These are phyloP conservation scores for Pseudogymnoascus sp. DNA, from an alignment of 2,329 filamentous ascomycete genomes.

Conservation along the genomic window DNA sequence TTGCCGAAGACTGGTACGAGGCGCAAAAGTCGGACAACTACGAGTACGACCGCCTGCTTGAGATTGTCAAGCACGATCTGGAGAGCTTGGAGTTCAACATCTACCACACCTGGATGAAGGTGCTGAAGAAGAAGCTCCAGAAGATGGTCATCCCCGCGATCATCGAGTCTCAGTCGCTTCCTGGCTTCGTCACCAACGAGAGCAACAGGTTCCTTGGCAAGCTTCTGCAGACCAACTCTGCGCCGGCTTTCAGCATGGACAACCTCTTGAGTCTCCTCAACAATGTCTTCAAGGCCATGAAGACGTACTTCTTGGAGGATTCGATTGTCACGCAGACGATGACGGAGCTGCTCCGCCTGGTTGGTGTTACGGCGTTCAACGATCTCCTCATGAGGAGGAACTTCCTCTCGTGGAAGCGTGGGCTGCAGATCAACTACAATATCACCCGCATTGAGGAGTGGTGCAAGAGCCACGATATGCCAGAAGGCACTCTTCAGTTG, in stretches of 20 bases:
- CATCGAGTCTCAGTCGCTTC: slow-evolving; percentile 96
- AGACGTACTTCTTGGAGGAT: slow-evolving; percentile 94
- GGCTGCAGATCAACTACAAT: slow-evolving; percentile 99
- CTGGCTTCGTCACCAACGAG: slow-evolving; percentile 97
- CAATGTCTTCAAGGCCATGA: slow-evolving; percentile 97
- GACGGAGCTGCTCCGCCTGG: slow-evolving; percentile 83
- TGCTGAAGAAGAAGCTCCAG: slow-evolving; percentile 96
- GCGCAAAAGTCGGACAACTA: slow-evolving; percentile 99
- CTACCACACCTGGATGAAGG: slow-evolving; percentile 99
- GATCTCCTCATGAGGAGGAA: slow-evolving; percentile 95
- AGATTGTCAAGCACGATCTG: slow-evolving; percentile 98
- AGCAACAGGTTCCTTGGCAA: slow-evolving; percentile 98
- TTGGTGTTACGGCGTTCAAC: slow-evolving; percentile 97
- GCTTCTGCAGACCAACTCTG: slow-evolving; percentile 79
- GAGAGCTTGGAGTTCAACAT: slow-evolving; percentile 99
- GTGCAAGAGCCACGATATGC: slow-evolving; percentile 99
- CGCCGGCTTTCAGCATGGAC: slow-evolving; percentile 98
- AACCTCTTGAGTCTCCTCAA: slow-evolving; percentile 92
- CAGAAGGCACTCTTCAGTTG: slow-evolving; percentile 90
- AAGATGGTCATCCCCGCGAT: slow-evolving; percentile 99
- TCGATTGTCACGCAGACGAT: slow-evolving; percentile 93
- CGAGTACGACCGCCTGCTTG: slow-evolving; percentile 92
- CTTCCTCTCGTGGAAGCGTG: slow-evolving; percentile 98
- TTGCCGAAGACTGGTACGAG: slow-evolving; percentile 99
- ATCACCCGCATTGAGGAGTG: slow-evolving; percentile 99